Conservation (phyloP, 805 yeast genomes). For the Starmerella khaoyaiensis region DNA sequence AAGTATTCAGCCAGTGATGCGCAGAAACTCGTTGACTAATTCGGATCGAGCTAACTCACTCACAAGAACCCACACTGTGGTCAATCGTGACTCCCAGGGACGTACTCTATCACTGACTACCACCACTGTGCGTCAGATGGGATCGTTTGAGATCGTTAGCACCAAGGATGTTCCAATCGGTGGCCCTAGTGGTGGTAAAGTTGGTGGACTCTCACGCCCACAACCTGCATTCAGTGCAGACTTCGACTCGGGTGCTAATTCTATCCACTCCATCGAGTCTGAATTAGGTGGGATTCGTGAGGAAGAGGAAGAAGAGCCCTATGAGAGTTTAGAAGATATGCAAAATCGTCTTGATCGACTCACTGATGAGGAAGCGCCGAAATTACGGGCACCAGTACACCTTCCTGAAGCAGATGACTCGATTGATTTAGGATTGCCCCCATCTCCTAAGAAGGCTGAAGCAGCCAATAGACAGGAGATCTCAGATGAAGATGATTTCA, state of each 20-base stretch:
- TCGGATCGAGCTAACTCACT: constrained; percentile 21
- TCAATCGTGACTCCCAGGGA: constrained; percentile 23
- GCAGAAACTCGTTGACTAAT: constrained; percentile 16
- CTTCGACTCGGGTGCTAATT: constrained; percentile 5
- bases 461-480: background rate
- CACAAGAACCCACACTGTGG: constrained; percentile 23
- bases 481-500: background rate
- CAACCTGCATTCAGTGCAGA: constrained; percentile 4
- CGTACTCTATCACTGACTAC: constrained; percentile 30
- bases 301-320: constrained; percentile 15
- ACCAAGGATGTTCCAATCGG: constrained; percentile 24
- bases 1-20: constrained; percentile 4
- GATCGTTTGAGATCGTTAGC: constrained; percentile 28
- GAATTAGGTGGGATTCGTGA: constrained; percentile 20
- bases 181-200: constrained; percentile 2
- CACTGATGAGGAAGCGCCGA: constrained; percentile 1
- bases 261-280: constrained; percentile 17
- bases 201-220: constrained; percentile 7
- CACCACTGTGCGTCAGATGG: constrained; percentile 28
- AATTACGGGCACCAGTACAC: too few relatives aligned
- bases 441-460: background rate
- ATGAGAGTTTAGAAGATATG: constrained; percentile 4
- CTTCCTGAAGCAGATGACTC: background rate
- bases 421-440: background rate
- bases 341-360: constrained; percentile 3